Conservation (phyloP, 371 early-diverging fungal species). For the Gilbertella persicaria region DNA sequence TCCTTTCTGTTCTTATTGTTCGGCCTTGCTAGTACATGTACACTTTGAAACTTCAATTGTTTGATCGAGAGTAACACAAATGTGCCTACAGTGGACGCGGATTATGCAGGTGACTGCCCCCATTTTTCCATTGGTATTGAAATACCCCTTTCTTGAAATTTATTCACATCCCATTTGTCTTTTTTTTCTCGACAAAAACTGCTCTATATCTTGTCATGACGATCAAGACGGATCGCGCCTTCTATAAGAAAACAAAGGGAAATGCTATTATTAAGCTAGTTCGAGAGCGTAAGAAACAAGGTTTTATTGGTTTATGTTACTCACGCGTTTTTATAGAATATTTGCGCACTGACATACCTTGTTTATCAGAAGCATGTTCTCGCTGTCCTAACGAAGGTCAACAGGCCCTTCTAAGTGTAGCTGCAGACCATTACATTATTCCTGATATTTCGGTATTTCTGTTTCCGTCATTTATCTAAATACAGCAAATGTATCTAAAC, state of each 20-base stretch:
- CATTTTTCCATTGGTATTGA: no score
- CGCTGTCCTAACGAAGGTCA: constrained; percentile 33
- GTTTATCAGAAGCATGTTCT: constrained; percentile 52
- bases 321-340: constrained; percentile 42
- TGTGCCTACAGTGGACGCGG: no score
- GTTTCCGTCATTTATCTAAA: not conserved
- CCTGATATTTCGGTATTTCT: constrained; percentile 58
- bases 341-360: constrained; percentile 66
- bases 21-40: no score
- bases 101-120: no score
- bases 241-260: constrained; percentile 56
- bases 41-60: no score
- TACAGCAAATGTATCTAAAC: constrained; percentile 2
- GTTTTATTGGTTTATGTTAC: not conserved
- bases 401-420: constrained; percentile 41
- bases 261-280: constrained; percentile 63
- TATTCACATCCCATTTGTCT: not conserved
- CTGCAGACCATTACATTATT: constrained; percentile 50
- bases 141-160: no score
- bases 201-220: constrained; percentile 19
- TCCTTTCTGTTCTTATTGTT: no score
- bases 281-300: constrained; percentile 51
- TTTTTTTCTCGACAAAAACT: constrained; percentile 5
- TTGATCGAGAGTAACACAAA: no score
- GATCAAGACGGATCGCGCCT: constrained; percentile 35